Base-by-base conservation (phyloP, 208 protist genomes). In the Leishmania aethiopica region DNA sequence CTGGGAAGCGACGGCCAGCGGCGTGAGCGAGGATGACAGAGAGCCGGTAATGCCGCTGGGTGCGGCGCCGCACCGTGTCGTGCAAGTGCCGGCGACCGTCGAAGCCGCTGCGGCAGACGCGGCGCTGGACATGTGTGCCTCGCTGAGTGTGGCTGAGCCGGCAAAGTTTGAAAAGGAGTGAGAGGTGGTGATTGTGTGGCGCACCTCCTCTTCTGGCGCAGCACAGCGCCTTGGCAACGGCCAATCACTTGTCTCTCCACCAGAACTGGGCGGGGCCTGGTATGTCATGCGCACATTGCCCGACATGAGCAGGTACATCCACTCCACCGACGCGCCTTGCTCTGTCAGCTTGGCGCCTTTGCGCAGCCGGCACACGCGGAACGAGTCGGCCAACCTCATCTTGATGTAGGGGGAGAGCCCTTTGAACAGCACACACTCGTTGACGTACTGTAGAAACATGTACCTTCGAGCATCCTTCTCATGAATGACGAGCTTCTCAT, bases 271-370 rank as follows among this genome's bases (percentile, higher is more conserved):
- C 17, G 72, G 32, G 45, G 67, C 7, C 13, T 55, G 64, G 37
- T 51, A 82, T 42, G 85, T 86, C 82, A 91, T 82, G 69, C 78
- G 81, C 25, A 95, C 88, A 3, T 82, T 88, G 47, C 95, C 95
- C 22, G 88, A 88, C 73, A 97, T 87, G 45, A 97, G 86, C 17
- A 97, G 77, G 86, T 94, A 94, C 77, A 97, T 85, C 92, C 93
- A 96, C 81, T 96, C 88, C 60, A 95, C 90, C 11, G 84, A 78
- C 25, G 83, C 78, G 17, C 91, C 89, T 40, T 87, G 84, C 59
- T 87, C 73, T 40, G 86, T 79, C 28, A 97, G 80, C 13, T 84
- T 78, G 53, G 79, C 78, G 0, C 89, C 91, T 42, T 88, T 79
- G 45, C 84, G 71, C 73, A 95, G 79, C n/a, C 77, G 86, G 49